A percentile compares a stretch with the other conserved stretches of the same genome.
Evolutionary conservation across 106 monocot genomes (phyloP).

Genomic region (Gastrodia elata): DNA sequence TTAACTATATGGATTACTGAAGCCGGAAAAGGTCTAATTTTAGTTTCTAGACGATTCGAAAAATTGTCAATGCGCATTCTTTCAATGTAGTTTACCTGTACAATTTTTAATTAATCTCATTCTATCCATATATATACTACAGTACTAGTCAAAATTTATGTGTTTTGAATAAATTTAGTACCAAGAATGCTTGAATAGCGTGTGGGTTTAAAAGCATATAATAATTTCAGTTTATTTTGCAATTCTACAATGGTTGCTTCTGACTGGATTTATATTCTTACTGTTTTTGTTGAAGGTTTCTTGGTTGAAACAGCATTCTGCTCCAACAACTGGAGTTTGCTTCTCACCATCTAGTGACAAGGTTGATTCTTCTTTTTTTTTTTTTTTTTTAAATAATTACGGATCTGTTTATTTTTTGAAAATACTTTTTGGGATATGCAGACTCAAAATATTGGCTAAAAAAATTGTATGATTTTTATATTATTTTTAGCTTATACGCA

Average conservation of each 20-base stretch:
- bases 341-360: slow-evolving; percentile 90
- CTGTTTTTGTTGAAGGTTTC: slow-evolving; percentile 48
- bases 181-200: background rate
- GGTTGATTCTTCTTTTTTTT: slow-evolving; percentile 28
- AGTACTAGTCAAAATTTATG: background rate
- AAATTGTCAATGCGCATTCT: background rate
- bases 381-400: background rate
- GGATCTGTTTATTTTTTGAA: background rate
- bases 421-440: background rate
- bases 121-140: background rate
- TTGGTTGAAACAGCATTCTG: slow-evolving; percentile 98
- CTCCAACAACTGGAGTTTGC: slow-evolving; percentile 86
- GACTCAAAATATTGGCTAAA: background rate
- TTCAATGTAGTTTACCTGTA: background rate
- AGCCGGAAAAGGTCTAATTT: background rate
- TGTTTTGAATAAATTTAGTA: background rate
- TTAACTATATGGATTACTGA: background rate
- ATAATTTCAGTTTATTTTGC: background rate
- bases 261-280: background rate
- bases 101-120: too few species aligned
- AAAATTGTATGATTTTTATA: background rate
- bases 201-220: background rate
- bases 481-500: background rate
- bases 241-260: background rate
- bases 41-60: background rate